These are phyloP conservation scores for Salix udensis DNA, from an alignment of 345 rosid genomes.

Conservation along the genomic window DNA sequence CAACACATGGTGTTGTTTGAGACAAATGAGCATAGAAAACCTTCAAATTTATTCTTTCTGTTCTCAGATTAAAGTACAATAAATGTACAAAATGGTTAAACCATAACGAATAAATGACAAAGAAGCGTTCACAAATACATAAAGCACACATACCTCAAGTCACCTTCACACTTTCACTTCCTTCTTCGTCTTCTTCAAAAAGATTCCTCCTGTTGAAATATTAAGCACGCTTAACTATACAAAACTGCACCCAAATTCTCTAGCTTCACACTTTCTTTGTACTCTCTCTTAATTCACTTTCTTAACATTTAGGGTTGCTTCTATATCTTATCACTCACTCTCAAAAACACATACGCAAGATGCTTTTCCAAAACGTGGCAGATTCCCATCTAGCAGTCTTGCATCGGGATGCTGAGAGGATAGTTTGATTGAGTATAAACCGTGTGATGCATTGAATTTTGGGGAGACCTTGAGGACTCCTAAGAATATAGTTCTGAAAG, in stretches of 20 bases:
- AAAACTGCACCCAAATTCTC: slow-evolving; percentile 14
- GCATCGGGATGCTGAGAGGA: not conserved
- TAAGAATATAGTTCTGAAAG: not conserved
- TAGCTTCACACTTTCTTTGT: not conserved
- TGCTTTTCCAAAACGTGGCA: not conserved
- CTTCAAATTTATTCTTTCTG: slow-evolving; percentile 7
- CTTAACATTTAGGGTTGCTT: not conserved
- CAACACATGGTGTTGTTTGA: not conserved
- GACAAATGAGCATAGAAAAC: not conserved
- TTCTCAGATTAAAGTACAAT: slow-evolving; percentile 21
- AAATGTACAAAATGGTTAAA: slow-evolving; percentile 1
- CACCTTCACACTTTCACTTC: not conserved
- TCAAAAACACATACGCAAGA: not conserved
- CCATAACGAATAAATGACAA: not conserved
- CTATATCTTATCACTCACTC: not conserved
- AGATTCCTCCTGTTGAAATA: slow-evolving; percentile 57
- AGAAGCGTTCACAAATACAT: not conserved
- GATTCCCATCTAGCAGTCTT: not conserved
- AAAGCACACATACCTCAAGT: not conserved
- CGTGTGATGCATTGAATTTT: not conserved
- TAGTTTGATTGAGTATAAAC: not conserved
- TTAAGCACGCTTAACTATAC: not conserved
- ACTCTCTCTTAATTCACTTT: not conserved
- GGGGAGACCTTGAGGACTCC: not conserved
- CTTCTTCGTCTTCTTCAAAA: slow-evolving; percentile 23